These are phyloP conservation scores for Polygonum aviculare DNA, from an alignment of 148 eudicot species.

Conservation along the genomic window DNA sequence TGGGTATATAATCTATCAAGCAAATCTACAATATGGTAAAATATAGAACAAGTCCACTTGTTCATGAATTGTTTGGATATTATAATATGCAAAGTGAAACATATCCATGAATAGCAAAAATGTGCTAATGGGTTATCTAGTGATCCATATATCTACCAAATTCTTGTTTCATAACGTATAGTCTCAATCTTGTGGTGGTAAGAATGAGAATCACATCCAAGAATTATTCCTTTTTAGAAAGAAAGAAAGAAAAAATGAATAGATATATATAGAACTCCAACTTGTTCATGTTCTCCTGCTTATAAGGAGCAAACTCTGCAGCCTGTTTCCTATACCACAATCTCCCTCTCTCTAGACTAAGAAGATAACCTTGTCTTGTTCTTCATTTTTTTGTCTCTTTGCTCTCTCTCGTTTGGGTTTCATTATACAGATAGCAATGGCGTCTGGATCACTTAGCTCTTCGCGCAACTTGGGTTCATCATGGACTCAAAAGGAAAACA, in stretches of 20 bases:
- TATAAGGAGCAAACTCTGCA: conserved; percentile 25
- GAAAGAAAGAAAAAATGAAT: not conserved
- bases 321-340: conserved; percentile 21
- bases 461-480: conserved; percentile 30
- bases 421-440: conserved; percentile 21
- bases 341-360: not conserved
- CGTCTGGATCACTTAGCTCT: conserved; percentile 27
- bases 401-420: not conserved
- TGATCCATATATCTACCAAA: not conserved
- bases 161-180: not conserved
- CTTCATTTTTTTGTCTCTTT: not conserved
- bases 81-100: not conserved
- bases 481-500: conserved; percentile 43
- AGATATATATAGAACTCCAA: conserved; percentile 22
- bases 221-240: not conserved
- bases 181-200: conserved; percentile 10
- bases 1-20: not conserved
- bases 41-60: conserved; percentile 3
- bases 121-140: not conserved
- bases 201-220: conserved; percentile 25
- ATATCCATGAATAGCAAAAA: not conserved
- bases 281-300: conserved; percentile 17
- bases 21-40: conserved; percentile 1
- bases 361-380: not conserved
- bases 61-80: not conserved